Conservation (phyloP, 768 basidiomycete species). For the Trichaptum fuscoviolaceum region DNA sequence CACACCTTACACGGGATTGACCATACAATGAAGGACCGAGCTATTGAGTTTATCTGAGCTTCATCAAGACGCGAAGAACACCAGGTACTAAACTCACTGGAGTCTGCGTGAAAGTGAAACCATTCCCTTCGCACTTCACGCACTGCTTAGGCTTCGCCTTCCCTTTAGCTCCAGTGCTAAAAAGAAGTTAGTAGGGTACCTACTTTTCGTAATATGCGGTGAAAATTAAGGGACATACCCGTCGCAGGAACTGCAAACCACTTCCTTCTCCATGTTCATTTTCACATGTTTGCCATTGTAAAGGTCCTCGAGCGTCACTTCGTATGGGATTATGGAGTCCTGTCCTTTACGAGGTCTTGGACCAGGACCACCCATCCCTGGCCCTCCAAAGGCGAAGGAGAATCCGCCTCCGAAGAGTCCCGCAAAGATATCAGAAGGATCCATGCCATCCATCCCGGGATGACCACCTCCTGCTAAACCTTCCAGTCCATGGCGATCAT, state of each 20-base stretch:
- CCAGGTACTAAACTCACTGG: constrained; percentile 24
- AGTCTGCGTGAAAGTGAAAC: constrained; percentile 58
- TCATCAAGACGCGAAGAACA: background rate
- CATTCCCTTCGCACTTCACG: constrained; percentile 76
- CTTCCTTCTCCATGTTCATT: constrained; percentile 84
- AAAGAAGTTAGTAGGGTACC: constrained; percentile 2
- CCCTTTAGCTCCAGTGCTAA: constrained; percentile 75
- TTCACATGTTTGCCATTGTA: constrained; percentile 88
- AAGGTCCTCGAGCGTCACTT: constrained; percentile 87
- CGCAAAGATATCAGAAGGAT: constrained; percentile 66
- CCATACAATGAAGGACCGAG: constrained; percentile 43
- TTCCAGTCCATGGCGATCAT: constrained; percentile 71
- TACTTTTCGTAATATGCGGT: background rate
- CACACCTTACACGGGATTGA: constrained; percentile 50
- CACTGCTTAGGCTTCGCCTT: constrained; percentile 84
- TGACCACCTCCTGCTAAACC: constrained; percentile 46
- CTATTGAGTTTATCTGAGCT: constrained; percentile 17
- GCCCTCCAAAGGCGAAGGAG: constrained; percentile 52
- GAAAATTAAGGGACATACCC: constrained; percentile 45
- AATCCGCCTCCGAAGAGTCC: constrained; percentile 67
- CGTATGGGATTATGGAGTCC: constrained; percentile 72
- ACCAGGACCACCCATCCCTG: constrained; percentile 25
- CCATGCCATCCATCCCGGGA: constrained; percentile 38
- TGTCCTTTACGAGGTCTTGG: constrained; percentile 53
- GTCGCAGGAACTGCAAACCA: constrained; percentile 72